Conservation (phyloP, 2,329 filamentous ascomycete species). For the Cladosporium oxysporum region DNA sequence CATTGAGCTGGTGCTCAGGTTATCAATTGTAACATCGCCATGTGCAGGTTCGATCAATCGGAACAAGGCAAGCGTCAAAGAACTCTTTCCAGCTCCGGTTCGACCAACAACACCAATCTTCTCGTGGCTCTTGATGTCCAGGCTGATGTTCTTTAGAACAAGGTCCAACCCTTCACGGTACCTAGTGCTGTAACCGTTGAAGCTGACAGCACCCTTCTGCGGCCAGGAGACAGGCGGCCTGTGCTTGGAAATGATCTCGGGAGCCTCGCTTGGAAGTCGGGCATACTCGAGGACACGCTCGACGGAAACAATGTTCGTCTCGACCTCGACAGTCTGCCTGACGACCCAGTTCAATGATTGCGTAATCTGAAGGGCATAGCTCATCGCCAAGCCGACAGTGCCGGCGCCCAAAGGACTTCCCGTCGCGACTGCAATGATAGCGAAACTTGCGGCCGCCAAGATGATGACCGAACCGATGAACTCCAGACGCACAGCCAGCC, state of each 20-base stretch:
- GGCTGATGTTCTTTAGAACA: conserved; percentile 87
- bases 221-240: conserved; percentile 91
- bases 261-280: conserved; percentile 84
- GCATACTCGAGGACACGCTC: conserved; percentile 97
- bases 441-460: conserved; percentile 77
- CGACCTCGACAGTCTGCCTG: conserved; percentile 97
- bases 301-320: conserved; percentile 99
- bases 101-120: conserved; percentile 97
- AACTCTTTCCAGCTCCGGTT: conserved; percentile 94
- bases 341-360: conserved; percentile 99
- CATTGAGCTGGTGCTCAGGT: conserved; percentile 84
- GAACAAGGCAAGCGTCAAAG: conserved; percentile 88
- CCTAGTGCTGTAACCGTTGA: conserved; percentile 90
- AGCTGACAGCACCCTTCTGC: conserved; percentile 80
- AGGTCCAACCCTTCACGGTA: conserved; percentile 89
- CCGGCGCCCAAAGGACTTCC: conserved; percentile 67
- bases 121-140: conserved; percentile 93
- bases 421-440: conserved; percentile 75
- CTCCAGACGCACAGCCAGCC: conserved; percentile 92
- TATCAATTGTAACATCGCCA: conserved; percentile 86
- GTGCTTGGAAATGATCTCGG: conserved; percentile 86
- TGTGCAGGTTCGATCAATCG: conserved; percentile 86
- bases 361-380: conserved; percentile 95
- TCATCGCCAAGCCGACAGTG: conserved; percentile 90
- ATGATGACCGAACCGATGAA: conserved; percentile 96